phyloP scores from a whole-genome alignment of 176 grass and related monocot genomes.

The Puccinellia tenuiflora region DNA sequence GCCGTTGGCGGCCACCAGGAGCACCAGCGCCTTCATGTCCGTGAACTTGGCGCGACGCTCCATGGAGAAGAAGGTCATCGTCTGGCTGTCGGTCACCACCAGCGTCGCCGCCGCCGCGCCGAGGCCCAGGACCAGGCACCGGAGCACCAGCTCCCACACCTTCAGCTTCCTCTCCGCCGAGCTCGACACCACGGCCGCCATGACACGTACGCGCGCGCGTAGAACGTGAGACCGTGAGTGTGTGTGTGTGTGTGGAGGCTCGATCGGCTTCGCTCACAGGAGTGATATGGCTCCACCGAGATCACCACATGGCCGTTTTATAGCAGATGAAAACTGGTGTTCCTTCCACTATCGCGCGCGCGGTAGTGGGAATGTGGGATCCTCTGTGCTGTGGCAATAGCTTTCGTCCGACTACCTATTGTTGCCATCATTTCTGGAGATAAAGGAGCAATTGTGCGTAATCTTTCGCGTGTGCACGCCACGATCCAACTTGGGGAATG shows the following conservation, averaged over 20 bases:
- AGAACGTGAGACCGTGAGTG: too few relatives aligned
- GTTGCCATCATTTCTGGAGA: not conserved
- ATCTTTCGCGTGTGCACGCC: too few relatives aligned
- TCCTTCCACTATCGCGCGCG: not conserved
- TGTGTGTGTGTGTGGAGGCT: not conserved
- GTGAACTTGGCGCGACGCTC: slow-evolving; percentile 58
- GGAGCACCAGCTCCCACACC: slow-evolving; percentile 60
- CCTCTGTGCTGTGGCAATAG: not conserved
- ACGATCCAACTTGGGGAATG: too few relatives aligned
- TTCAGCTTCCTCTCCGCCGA: slow-evolving; percentile 56
- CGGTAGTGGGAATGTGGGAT: slow-evolving; percentile 17
- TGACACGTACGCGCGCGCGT: not conserved
- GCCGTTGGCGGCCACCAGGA: slow-evolving; percentile 46
- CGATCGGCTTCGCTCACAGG: not conserved
- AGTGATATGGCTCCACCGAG: not conserved
- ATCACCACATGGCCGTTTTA: slow-evolving; percentile 21
- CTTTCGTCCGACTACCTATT: not conserved
- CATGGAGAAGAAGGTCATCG: slow-evolving; percentile 52
- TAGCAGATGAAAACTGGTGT: not conserved
- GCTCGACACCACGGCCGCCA: not conserved
- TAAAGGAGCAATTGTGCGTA: too few relatives aligned
- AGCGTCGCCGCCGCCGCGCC: slow-evolving; percentile 34
- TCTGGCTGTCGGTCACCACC: slow-evolving; percentile 48
- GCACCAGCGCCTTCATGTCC: slow-evolving; percentile 70
- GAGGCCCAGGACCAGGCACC: slow-evolving; percentile 29